Evolutionary conservation across 306 rosid species (phyloP), one percentile per base, ranked within the genome.

Genomic region (Dalbergia oliveri): DNA sequence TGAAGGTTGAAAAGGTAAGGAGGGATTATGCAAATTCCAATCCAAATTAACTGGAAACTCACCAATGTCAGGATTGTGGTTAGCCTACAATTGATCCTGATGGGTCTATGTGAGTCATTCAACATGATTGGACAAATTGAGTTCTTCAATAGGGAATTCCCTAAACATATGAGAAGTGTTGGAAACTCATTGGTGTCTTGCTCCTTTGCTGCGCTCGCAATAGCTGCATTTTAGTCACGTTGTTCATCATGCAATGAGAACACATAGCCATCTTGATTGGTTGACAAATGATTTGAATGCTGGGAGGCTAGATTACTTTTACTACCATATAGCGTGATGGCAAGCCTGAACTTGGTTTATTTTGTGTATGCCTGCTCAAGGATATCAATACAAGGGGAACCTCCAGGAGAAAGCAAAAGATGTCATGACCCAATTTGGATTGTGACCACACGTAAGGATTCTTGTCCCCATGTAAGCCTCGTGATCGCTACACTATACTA

Each of bases 291-390:
- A 94, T 58, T 78, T 94, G 4, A 90, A 93, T 4, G 76, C 4
- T 6, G 99, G 97, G 5, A 90, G 93, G 57, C 39, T 93, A 7
- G 99, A 94, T 65, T 88, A 86, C 63, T 94, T 91, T 58, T 94
- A 91, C 77, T 94, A 69, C 18, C 74, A 91, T 0, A 0, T 92
- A 0, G 97, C 90, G 91, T 66, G 9, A 62, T 82, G 4, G 91
- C 89, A 9, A 85, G 51, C 5, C 6, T 89, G n/a, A 93, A 93
- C 71, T 76, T 94, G 21, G 12, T 70, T 64, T 88, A 79, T 72
- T 94, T 94, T 73, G 15, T 91, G 1, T 85, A 45, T 19, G 81
- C 78, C n/a, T 54, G 79, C 99, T 41, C 81, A 21, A 5, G 31
- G 77, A 4, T 94, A 92, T 81, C 83, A 51, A 16, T 93, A 94